Evolutionary conservation across 192 early-diverging fungal genomes (phyloP), one percentile per base, ranked within the genome.

Genomic region (Gamsiella multidivaricata): DNA sequence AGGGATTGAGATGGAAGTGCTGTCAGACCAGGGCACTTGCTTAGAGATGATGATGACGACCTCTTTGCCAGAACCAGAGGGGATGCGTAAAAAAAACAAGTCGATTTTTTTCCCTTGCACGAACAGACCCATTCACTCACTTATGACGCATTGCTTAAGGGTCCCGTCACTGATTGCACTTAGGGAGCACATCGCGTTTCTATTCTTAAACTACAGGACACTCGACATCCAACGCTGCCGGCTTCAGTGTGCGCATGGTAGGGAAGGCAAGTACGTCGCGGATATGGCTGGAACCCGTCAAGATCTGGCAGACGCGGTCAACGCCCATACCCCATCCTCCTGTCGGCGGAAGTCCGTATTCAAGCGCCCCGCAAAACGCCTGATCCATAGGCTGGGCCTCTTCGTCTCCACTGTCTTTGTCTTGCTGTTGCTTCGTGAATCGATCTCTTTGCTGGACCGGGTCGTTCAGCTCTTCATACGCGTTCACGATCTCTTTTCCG

Each of bases 241-340:
- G 5, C 5, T 39, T 58, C 2, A 64, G 22, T 1, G 73, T 29
- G 12, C 74, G 74, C 74, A 78, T 78, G 1, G 74, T 78, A 20
- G 95, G 91, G 66, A 96, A 96, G 0, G 93, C 81, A 49, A 96
- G 85, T 8, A 95, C 92, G 43, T 96, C 95, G 43, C 94, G 85
- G 33, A 96, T 88, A 79, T 92, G 89, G 14, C 69, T 52, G 23
- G 82, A 82, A 9, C 86, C 90, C 18, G 90, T 86, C 53, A 96
- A 69, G 32, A 96, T 73, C 57, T 92, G 91, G 25, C 85, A 70
- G 17, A 96, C 82, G 11, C 95, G 84, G 81, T 96, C 95, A 3
- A 96, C 81, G 5, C 95, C 95, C 87, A 96, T 90, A 1, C 95
- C 95, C 93, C 93, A 96, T 18, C 95, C 95, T 20, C 86, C 92